phyloP scores from a whole-genome alignment of 164 flowering plant genomes.

The Sedum album region DNA sequence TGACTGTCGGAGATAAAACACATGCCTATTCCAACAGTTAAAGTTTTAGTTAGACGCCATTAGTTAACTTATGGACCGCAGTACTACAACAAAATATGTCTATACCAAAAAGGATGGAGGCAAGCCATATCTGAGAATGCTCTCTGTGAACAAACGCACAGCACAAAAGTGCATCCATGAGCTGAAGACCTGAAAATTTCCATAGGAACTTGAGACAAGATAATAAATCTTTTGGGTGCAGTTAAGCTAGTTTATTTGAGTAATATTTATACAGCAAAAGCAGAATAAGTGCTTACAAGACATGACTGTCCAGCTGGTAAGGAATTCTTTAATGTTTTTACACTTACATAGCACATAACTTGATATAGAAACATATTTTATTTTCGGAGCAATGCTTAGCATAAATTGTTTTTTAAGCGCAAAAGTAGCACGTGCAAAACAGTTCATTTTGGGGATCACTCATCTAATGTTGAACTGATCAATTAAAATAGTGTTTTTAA shows the following conservation, averaged over 20 bases:
- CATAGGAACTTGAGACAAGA: too few species aligned
- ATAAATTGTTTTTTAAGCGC: too few species aligned
- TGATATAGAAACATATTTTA: too few species aligned
- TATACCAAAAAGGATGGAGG: conserved; percentile 93
- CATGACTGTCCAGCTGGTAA: too few species aligned
- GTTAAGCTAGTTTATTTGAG: too few species aligned
- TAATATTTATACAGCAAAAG: too few species aligned
- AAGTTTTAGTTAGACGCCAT: conserved; percentile 5
- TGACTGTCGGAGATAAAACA: conserved; percentile 74
- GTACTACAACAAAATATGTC: neutral
- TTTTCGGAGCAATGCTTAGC: too few species aligned
- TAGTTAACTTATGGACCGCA: neutral
- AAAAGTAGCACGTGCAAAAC: too few species aligned
- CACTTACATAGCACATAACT: too few species aligned
- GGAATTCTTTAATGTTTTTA: too few species aligned
- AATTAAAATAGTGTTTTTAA: neutral
- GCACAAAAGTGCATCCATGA: conserved; percentile 99
- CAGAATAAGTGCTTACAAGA: too few species aligned
- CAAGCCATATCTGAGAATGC: conserved; percentile 91
- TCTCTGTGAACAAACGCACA: conserved; percentile 81
- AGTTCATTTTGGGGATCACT: neutral
- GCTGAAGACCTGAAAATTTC: conserved; percentile 94
- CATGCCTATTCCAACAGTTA: conserved; percentile 45
- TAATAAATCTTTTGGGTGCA: too few species aligned
- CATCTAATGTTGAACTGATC: neutral